phyloP scores from a whole-genome alignment of 805 yeast species.

The Ogataea chonburiensis region DNA sequence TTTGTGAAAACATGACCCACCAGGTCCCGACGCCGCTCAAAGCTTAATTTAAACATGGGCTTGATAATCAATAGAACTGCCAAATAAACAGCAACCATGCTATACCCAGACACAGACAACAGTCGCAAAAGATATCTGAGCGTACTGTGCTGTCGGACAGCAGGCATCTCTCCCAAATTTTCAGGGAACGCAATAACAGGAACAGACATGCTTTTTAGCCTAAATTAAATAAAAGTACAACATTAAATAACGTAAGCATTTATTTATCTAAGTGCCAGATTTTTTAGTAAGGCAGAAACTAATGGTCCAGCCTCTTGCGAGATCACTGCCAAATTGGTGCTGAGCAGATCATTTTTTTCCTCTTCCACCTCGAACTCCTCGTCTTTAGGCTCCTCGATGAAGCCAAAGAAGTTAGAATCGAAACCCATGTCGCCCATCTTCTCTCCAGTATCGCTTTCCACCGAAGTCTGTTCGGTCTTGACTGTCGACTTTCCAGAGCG shows the following conservation, averaged over 20 bases:
- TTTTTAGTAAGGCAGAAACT: constrained; percentile 7
- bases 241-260: constrained; percentile 3
- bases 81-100: constrained; percentile 31
- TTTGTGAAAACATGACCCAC: constrained; percentile 29
- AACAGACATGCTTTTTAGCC: constrained; percentile 9
- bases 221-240: background rate
- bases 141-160: constrained; percentile 27
- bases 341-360: constrained; percentile 1
- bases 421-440: constrained; percentile 21
- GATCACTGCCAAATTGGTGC: constrained; percentile 9
- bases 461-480: constrained; percentile 3
- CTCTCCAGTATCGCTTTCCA: constrained; percentile 11
- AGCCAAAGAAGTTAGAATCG: constrained; percentile 32
- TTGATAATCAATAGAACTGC: constrained; percentile 36
- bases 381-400: constrained; percentile 30
- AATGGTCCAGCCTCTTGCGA: constrained; percentile 4
- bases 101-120: constrained; percentile 37
- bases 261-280: constrained; percentile 5
- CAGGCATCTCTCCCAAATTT: constrained; percentile 14
- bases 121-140: constrained; percentile 30
- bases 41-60: constrained; percentile 41
- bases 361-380: constrained; percentile 9
- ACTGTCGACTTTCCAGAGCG: constrained; percentile 19
- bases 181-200: constrained; percentile 37
- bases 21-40: constrained; percentile 39